These are phyloP conservation scores for Penicillium coprophilum DNA, from an alignment of 495 filamentous ascomycete species.

Conservation along the genomic window DNA sequence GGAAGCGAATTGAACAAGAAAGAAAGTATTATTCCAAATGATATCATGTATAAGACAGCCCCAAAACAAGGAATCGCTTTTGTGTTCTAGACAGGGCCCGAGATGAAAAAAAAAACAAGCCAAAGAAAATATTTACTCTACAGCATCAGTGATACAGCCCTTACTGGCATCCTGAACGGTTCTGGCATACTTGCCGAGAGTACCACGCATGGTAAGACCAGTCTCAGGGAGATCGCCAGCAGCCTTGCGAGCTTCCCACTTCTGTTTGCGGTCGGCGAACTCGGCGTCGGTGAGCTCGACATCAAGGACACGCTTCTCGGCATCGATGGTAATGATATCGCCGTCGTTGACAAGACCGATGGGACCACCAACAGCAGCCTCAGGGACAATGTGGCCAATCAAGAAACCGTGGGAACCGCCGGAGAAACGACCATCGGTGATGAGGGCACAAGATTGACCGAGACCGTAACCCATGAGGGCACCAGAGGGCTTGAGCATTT, in stretches of 20 bases:
- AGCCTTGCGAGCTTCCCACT: constrained; percentile 49
- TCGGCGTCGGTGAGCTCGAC: constrained; percentile 54
- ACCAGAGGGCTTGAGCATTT: constrained; percentile 83
- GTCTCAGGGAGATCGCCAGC: constrained; percentile 38
- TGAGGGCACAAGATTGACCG: constrained; percentile 58
- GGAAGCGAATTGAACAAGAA: constrained; percentile 13
- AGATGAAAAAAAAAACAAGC: constrained; percentile 3
- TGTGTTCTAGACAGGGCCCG: constrained; percentile 17
- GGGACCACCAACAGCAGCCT: constrained; percentile 58
- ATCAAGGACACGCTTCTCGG: constrained; percentile 51
- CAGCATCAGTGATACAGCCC: constrained; percentile 54
- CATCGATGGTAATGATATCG: constrained; percentile 56
- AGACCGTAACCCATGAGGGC: constrained; percentile 92
- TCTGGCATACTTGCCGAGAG: constrained; percentile 84
- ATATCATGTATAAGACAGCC: constrained; percentile 29
- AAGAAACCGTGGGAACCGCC: constrained; percentile 53
- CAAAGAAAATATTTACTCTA: constrained; percentile 29
- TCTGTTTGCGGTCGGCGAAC: constrained; percentile 64
- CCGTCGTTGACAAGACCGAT: constrained; percentile 57
- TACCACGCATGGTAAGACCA: constrained; percentile 63
- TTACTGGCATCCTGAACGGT: constrained; percentile 68
- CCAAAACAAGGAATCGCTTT: constrained; percentile 29
- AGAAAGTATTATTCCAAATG: constrained; percentile 17
- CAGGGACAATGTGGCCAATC: constrained; percentile 57
- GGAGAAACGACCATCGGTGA: constrained; percentile 51